These are phyloP conservation scores for Penicillium bovifimosum DNA, from an alignment of 495 filamentous ascomycete species.

Conservation along the genomic window DNA sequence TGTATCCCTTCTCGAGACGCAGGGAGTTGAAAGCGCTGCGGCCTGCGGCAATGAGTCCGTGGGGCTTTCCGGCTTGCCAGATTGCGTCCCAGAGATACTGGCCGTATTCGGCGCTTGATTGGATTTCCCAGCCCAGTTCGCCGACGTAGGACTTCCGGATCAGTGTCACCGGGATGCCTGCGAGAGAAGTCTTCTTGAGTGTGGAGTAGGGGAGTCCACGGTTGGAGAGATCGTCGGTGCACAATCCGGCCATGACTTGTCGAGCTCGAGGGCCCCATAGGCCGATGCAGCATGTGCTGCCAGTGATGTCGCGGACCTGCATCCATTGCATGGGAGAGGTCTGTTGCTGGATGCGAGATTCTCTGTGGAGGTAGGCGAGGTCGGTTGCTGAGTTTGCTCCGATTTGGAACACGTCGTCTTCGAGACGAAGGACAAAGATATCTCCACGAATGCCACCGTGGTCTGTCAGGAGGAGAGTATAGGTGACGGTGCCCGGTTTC, in stretches of 20 bases:
- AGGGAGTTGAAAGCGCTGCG: constrained; percentile 44
- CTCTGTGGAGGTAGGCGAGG: constrained; percentile 37
- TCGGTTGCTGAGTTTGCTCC: constrained; percentile 42
- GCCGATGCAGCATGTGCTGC: constrained; percentile 46
- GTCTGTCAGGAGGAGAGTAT: constrained; percentile 41
- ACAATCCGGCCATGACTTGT: constrained; percentile 31
- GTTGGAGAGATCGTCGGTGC: constrained; percentile 36
- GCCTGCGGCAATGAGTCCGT: constrained; percentile 44
- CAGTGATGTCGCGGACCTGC: constrained; percentile 44
- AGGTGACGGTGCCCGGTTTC: constrained; percentile 34
- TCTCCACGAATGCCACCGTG: constrained; percentile 39
- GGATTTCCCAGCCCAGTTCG: constrained; percentile 48
- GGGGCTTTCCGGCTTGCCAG: constrained; percentile 37
- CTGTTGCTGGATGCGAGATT: constrained; percentile 33
- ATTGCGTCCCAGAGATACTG: constrained; percentile 42
- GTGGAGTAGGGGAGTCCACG: constrained; percentile 35
- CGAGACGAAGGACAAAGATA: constrained; percentile 36
- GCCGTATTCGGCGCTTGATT: constrained; percentile 43
- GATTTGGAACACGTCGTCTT: constrained; percentile 38
- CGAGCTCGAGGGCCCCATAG: constrained; percentile 46
- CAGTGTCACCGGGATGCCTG: constrained; percentile 37
- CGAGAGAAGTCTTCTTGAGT: constrained; percentile 31
- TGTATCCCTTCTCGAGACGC: constrained; percentile 44
- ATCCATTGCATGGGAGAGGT: constrained; percentile 21
- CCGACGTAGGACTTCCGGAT: constrained; percentile 46